These are phyloP conservation scores for Erigeron philadelphicus DNA, from an alignment of 140 eudicot species.

Conservation along the genomic window DNA sequence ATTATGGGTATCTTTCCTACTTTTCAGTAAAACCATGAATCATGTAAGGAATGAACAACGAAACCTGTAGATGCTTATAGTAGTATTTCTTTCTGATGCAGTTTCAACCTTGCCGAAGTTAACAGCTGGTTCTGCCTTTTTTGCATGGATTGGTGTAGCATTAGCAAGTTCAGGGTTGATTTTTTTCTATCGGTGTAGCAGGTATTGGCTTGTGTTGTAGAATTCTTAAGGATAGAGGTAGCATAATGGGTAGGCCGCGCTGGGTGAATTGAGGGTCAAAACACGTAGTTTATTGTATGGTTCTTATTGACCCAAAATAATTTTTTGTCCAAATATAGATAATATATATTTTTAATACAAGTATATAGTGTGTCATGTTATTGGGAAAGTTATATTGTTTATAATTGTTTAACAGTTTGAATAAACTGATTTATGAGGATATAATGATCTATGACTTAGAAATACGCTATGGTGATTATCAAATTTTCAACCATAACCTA, in stretches of 20 bases:
- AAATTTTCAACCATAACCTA: not conserved
- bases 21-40: conserved; percentile 9
- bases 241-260: not conserved
- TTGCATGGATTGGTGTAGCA: conserved; percentile 85
- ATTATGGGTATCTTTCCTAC: conserved; percentile 54
- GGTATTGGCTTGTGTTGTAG: conserved; percentile 39
- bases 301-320: too few species aligned
- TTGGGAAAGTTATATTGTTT: too few species aligned
- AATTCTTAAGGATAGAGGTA: not conserved
- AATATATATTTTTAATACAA: too few species aligned
- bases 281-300: too few species aligned
- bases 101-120: conserved; percentile 73
- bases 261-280: too few species aligned
- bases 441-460: too few species aligned
- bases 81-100: conserved; percentile 35
- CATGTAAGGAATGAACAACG: not conserved
- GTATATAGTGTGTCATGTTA: too few species aligned
- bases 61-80: conserved; percentile 16
- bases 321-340: too few species aligned
- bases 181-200: conserved; percentile 82
- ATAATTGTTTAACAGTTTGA: too few species aligned
- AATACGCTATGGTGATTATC: not conserved
- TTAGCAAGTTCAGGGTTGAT: conserved; percentile 66
- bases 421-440: too few species aligned
- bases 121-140: conserved; percentile 78